Base-by-base conservation (phyloP, 257 asterid species). In the Solanum chiquidenum region DNA sequence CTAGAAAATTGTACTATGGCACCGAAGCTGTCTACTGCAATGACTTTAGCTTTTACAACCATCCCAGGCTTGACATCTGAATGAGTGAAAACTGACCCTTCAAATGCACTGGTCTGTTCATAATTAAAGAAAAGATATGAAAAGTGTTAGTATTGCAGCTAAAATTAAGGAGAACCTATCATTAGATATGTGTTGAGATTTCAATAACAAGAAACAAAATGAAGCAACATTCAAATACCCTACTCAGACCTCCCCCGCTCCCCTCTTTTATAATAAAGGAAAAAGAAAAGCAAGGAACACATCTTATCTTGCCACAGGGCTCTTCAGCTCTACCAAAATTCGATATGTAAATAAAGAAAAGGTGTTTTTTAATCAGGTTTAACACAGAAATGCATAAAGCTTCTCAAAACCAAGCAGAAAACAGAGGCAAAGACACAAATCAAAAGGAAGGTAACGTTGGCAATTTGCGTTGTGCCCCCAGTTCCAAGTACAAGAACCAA, bases 61-160 rank as follows among this genome's bases (percentile, higher is more conserved):
- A 97, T 97, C 88, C 99, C 99, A 16, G 99, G 99, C 93, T 94
- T 96, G 80, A 96, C 97, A 88, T 97, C 99, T 60, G 99, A 93
- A 92, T 97, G 99, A 87, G 99, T 97, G 90, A 97, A 97, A 85
- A 95, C 94, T 84, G 91, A 89, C 80, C 99, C 99, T 91, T 97
- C 99, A 87, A 97, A 86, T 55, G 99, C 99, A 90, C 98, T 94
- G 87, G 95, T 91, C 99, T 97, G 96, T 83, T 85, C 66, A 88
- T 83, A 87, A 89, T 84, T 88, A 88, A 86, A 83, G 83, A 60
- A 33, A 35, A 21, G 64, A 69, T 21, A 83, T 60, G 69, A 44
- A 13, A 69, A 84, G 77, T 49, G 37, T 29, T 37, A 9, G 31
- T 21, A 86, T 44, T 72, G 88, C 88, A 46, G 62, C 69, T 37